Base-by-base conservation (phyloP, 116 monocot species). In the Posidonia oceanica region DNA sequence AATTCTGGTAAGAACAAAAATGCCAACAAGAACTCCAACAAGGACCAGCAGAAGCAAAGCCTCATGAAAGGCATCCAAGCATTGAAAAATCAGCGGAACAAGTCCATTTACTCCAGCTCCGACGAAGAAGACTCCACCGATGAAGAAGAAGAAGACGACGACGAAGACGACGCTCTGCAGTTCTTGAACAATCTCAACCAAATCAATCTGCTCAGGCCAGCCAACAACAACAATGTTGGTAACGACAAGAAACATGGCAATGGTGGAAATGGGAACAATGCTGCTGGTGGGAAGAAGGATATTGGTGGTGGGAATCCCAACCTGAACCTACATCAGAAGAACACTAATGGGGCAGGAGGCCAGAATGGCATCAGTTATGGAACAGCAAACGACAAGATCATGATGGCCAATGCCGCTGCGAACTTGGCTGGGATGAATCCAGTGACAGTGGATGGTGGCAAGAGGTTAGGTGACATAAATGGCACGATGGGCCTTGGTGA, bases 61-160 rank as follows among this genome's bases (percentile, higher is more conserved):
- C 72, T 81, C n/a, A 74, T 83, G 38, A 84, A 87, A 68, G 87
- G 84, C 64, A 78, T 82, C 48, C 71, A 81, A 40, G 84, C 75
- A 29, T 82, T 83, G 66, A 84, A 78, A 53, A 84, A 76, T 64
- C 88, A 84, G 68, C 77, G 80, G 40, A 77, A 67, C 67, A 78
- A 60, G 66, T 59, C 55, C 39, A 17, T 78, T 1, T 16, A 66
- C 5, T 60, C 73, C 21, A 73, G 79, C 66, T 80, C 80, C 2
- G 82, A 79, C 12, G 85, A 81, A 4, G 79, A 82, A 1, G 77
- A 79, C 8, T 22, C 10, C 67, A 22, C 52, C 3, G 76, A 76
- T 0, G 80, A 80, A 17, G 81, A 75, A 17, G 81, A 75, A 2
- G 72, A 73, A 4, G 67, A 67, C 0, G 61, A 66, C 0, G 77